These are phyloP conservation scores for Fusarium sp. DNA, from an alignment of 2,329 filamentous ascomycete genomes.

Conservation along the genomic window DNA sequence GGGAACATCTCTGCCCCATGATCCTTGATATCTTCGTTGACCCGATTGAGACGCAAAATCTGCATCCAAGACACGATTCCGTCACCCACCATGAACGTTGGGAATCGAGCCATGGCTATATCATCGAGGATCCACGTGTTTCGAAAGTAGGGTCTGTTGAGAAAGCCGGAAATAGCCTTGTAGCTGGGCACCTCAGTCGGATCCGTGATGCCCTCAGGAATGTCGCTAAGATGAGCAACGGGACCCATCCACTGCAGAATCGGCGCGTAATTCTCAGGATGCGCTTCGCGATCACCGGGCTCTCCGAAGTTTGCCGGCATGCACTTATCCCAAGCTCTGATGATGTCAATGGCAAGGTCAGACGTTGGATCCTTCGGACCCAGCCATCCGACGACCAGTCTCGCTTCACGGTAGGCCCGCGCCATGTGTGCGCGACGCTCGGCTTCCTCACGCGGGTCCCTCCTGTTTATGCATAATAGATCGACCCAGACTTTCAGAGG, in stretches of 20 bases:
- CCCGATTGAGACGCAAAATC: slow-evolving; percentile 44
- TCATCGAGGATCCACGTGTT: slow-evolving; percentile 47
- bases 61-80: slow-evolving; percentile 49
- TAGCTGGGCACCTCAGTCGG: slow-evolving; percentile 44
- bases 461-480: slow-evolving; percentile 42
- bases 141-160: slow-evolving; percentile 45
- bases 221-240: slow-evolving; percentile 45
- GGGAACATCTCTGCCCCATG: slow-evolving; percentile 45
- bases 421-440: slow-evolving; percentile 43
- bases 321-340: slow-evolving; percentile 44
- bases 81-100: slow-evolving; percentile 43
- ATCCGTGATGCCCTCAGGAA: slow-evolving; percentile 44
- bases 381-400: slow-evolving; percentile 44
- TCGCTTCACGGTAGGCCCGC: slow-evolving; percentile 40
- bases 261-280: slow-evolving; percentile 44
- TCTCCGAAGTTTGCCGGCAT: slow-evolving; percentile 44
- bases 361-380: slow-evolving; percentile 41
- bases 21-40: slow-evolving; percentile 46
- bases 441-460: slow-evolving; percentile 34
- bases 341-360: slow-evolving; percentile 44
- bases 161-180: slow-evolving; percentile 40
- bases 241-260: slow-evolving; percentile 45
- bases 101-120: slow-evolving; percentile 43
- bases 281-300: slow-evolving; percentile 41
- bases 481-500: slow-evolving; percentile 45